Base-by-base conservation (phyloP, 257 asterid genomes). In the Ophiorrhiza pumila region DNA sequence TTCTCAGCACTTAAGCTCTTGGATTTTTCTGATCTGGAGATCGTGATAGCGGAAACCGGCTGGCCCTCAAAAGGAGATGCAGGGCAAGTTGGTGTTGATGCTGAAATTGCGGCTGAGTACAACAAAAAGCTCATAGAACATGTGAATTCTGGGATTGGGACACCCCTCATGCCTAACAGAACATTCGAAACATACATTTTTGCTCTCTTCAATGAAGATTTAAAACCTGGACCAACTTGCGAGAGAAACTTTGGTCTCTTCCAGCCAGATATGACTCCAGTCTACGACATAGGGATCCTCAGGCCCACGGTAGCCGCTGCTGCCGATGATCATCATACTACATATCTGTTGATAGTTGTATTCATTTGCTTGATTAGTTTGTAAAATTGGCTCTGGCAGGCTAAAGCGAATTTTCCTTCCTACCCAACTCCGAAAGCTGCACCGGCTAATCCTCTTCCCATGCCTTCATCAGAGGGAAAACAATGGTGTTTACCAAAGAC, bases 211-310 rank as follows among this genome's bases (percentile, higher is more conserved):
- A 87, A 90, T 15, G 96, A 90, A 71, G 85, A 90, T 74, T n/a
- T 84, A 52, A 90, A 88, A 77, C 91, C 93, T 18, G 95, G 93
- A 58, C 95, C 95, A 27, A 76, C 75, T 0, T 83, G 85, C 32
- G 95, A 90, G 72, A 85, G 91, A 81, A 85, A 87, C 71, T 90
- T 87, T n/a, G 96, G 96, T 4, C 75, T 90, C 49, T 81, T 81
- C 77, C 83, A 39, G 50, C 81, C 81, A 25, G 76, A 65, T 27
- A 63, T 80, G 76, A 82, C 83, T 29, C 90, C 91, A 0, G 90
- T 86, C 34, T 90, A 87, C 73, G 71, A 86, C 73, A 67, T 84
- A 4, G 92, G 96, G 42, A 77, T 87, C 65, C 72, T 89, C 49
- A 80, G 84, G 78, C 83, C 85, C 18, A 67, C 69, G 76, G 80